phyloP scores from a whole-genome alignment of 257 asterid genomes.

The Nemophila menziesii region DNA sequence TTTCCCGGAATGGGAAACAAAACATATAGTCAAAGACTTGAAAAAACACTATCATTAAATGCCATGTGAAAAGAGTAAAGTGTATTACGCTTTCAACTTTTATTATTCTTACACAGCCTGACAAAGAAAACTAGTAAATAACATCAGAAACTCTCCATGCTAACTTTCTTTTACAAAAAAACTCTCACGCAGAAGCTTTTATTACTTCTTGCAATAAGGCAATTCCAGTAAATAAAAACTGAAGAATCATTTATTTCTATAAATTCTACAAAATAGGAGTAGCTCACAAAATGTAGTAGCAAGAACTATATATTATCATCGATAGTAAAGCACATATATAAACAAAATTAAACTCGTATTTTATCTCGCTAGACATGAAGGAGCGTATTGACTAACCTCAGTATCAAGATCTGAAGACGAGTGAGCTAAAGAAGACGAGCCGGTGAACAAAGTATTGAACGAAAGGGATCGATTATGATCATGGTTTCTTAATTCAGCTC shows the following conservation, averaged over 20 bases:
- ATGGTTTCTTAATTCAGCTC: constrained; percentile 40
- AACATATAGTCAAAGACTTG: constrained; percentile 18
- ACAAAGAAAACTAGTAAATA: constrained; percentile 22
- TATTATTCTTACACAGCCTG: constrained; percentile 17
- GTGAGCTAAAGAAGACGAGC: constrained; percentile 33
- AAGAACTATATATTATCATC: too few relatives aligned
- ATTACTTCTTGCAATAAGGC: too few relatives aligned
- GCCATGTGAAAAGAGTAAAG: constrained; percentile 45
- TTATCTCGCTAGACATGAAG: too few relatives aligned
- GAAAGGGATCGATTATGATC: constrained; percentile 48
- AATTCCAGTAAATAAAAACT: too few relatives aligned
- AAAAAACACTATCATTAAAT: constrained; percentile 27
- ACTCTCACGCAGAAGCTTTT: too few relatives aligned
- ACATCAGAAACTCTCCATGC: constrained; percentile 15
- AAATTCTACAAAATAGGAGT: constrained; percentile 7
- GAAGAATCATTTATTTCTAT: too few relatives aligned
- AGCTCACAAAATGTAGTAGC: too few relatives aligned
- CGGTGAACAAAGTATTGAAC: constrained; percentile 44
- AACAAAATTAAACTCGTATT: background rate
- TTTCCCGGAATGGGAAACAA: too few relatives aligned
- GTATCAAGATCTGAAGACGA: constrained; percentile 78
- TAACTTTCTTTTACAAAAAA: too few relatives aligned
- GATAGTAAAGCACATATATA: too few relatives aligned
- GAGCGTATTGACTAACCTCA: constrained; percentile 22
- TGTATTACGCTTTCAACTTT: constrained; percentile 20